Conservation (phyloP, 306 rosid genomes). For the Malus orientalis region DNA sequence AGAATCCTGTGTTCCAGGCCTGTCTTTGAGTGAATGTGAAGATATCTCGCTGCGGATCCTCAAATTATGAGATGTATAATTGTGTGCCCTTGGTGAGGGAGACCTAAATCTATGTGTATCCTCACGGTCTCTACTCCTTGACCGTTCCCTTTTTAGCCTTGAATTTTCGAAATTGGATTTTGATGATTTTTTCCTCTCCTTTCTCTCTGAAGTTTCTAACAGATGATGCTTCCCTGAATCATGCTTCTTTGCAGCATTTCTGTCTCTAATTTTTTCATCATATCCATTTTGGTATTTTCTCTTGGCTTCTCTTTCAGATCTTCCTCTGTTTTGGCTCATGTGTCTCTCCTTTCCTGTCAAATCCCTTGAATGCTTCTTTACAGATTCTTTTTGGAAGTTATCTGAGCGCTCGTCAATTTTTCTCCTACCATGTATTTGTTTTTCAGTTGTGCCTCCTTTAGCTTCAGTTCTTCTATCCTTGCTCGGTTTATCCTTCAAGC, state of each 20-base stretch:
- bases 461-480: constrained; percentile 6
- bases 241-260: constrained; percentile 38
- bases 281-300: constrained; percentile 39
- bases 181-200: constrained; percentile 35
- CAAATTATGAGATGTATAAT: constrained; percentile 24
- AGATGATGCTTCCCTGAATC: constrained; percentile 33
- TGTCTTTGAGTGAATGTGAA: constrained; percentile 33
- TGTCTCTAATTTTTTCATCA: constrained; percentile 37
- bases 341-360: constrained; percentile 34
- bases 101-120: constrained; percentile 48
- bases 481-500: constrained; percentile 20
- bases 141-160: constrained; percentile 46
- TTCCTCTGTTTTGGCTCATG: constrained; percentile 33
- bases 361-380: constrained; percentile 46
- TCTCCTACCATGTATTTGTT: constrained; percentile 15
- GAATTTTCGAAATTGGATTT: constrained; percentile 48
- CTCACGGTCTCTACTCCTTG: constrained; percentile 54
- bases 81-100: constrained; percentile 44
- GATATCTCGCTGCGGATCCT: constrained; percentile 35
- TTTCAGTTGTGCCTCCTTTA: constrained; percentile 14
- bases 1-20: constrained; percentile 44
- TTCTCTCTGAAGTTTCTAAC: constrained; percentile 32
- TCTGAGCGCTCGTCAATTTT: constrained; percentile 12
- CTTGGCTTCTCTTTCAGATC: constrained; percentile 48
- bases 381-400: constrained; percentile 34